Conservation (phyloP, 768 basidiomycete genomes). For the Goffeauzyma gilvescens region DNA sequence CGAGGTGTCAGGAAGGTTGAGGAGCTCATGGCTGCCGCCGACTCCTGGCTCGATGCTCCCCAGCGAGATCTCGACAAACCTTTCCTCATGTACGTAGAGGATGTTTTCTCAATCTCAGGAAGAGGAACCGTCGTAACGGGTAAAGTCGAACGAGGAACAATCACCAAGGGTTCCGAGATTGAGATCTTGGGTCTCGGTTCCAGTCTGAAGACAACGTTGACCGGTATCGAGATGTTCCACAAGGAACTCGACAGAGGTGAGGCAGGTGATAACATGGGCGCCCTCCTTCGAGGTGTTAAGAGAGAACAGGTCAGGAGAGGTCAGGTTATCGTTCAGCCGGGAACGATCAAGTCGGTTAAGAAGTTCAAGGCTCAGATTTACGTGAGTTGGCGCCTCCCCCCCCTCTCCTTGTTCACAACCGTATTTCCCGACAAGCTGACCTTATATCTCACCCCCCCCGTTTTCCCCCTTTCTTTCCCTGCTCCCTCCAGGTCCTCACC, state of each 20-base stretch:
- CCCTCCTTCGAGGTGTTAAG: constrained; percentile 86
- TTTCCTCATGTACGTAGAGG: constrained; percentile 88
- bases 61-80: constrained; percentile 93
- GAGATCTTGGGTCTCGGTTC: constrained; percentile 76
- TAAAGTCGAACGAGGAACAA: constrained; percentile 77
- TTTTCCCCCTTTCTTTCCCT: background rate
- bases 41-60: constrained; percentile 86
- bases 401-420: background rate
- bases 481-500: constrained; percentile 46
- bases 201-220: constrained; percentile 73
- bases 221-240: constrained; percentile 99
- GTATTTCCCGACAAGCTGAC: background rate
- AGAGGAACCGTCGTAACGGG: constrained; percentile 96
- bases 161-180: constrained; percentile 77
- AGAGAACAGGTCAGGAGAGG: constrained; percentile 88
- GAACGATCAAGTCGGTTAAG: constrained; percentile 80
- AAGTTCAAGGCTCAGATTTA: constrained; percentile 90
- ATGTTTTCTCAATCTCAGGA: constrained; percentile 92
- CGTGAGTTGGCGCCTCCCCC: too few species aligned
- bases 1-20: constrained; percentile 62
- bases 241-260: constrained; percentile 96
- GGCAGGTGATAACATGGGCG: constrained; percentile 99
- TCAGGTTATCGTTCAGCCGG: constrained; percentile 72
- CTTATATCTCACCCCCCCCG: background rate
- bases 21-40: constrained; percentile 68